Base-by-base conservation (phyloP, 2,329 filamentous ascomycete species). In the Fusarium liriodendri region DNA sequence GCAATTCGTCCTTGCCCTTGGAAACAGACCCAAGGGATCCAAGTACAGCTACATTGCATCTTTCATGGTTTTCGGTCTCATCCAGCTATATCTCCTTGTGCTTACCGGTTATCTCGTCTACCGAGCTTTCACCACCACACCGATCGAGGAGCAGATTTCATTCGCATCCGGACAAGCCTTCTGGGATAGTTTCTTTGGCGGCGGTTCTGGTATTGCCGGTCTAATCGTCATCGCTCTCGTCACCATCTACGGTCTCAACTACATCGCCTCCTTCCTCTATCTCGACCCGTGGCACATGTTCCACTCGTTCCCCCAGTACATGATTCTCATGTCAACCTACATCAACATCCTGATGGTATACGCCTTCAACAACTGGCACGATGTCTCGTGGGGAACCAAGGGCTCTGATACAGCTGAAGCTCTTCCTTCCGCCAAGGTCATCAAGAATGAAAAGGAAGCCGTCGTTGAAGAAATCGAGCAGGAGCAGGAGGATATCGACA, bases 251-350 rank as follows among this genome's bases (percentile, higher is more conserved):
- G 75, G 75, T 5, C 73, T 77, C 38, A 77, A 77, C 54, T 77
- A 76, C 50, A 62, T 77, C 27, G 75, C 75, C 0, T 77, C 75
- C 7, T 77, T 77, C 66, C 50, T 77, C 20, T 77, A 77, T 29
- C 75, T 77, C n/a, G 75, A 77, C 50, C 75, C 75, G 1, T 77
- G 75, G 75, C 75, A 77, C 69, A 77, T 77, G 75, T 77, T 77
- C 64, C 75, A 77, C 71, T 77, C 75, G 0, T 77, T 77, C 69
- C 75, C 75, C 10, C 76, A 77, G 37, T 77, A 77, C 55, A 66
- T 77, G 13, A 62, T 77, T 2, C 73, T 77, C 27, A 77, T 77
- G 75, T 77, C 75, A 2, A 77, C 75, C 14, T 77, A 77, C n/a
- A 77, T 77, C 67, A 77, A 77, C 62, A 77, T 77, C 4, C 69